phyloP scores from a whole-genome alignment of 2,329 filamentous ascomycete genomes.

The Calonectria montana region DNA sequence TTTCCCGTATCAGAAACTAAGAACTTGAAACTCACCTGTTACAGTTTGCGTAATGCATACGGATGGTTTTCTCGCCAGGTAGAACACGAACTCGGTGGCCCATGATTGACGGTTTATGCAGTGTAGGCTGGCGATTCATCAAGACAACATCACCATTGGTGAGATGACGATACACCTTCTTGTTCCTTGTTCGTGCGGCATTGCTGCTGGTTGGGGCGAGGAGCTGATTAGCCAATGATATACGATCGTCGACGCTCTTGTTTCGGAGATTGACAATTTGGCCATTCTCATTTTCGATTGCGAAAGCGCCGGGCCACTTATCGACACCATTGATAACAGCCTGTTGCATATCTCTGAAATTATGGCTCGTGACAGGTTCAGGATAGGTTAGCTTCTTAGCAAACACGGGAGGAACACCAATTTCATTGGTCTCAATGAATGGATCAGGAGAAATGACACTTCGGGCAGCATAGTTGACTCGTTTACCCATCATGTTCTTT shows the following conservation, averaged over 20 bases:
- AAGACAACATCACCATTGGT: slow-evolving; percentile 97
- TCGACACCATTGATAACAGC: slow-evolving; percentile 95
- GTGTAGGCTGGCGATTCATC: slow-evolving; percentile 98
- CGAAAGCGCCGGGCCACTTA: slow-evolving; percentile 93
- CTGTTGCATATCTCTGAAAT: slow-evolving; percentile 95
- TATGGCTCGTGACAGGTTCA: slow-evolving; percentile 96
- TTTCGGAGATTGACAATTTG: slow-evolving; percentile 88
- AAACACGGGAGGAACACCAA: slow-evolving; percentile 98
- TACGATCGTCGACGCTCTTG: slow-evolving; percentile 88
- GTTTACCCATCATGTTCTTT: slow-evolving; percentile 99
- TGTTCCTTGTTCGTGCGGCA: slow-evolving; percentile 82
- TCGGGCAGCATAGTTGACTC: slow-evolving; percentile 97
- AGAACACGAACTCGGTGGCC: slow-evolving; percentile 93
- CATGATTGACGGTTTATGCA: slow-evolving; percentile 99
- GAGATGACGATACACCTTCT: slow-evolving; percentile 96
- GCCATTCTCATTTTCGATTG: slow-evolving; percentile 95
- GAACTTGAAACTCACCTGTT: slow-evolving; percentile 66
- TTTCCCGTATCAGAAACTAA: not conserved
- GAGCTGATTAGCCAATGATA: slow-evolving; percentile 91
- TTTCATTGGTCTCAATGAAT: slow-evolving; percentile 99
- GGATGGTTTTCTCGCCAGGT: slow-evolving; percentile 94
- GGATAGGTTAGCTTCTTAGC: slow-evolving; percentile 96
- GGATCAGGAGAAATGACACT: slow-evolving; percentile 98
- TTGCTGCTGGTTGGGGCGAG: slow-evolving; percentile 84
- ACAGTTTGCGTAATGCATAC: slow-evolving; percentile 99